Evolutionary conservation across 331 rosid genomes (phyloP).

Genomic region (Cydonia oblonga): DNA sequence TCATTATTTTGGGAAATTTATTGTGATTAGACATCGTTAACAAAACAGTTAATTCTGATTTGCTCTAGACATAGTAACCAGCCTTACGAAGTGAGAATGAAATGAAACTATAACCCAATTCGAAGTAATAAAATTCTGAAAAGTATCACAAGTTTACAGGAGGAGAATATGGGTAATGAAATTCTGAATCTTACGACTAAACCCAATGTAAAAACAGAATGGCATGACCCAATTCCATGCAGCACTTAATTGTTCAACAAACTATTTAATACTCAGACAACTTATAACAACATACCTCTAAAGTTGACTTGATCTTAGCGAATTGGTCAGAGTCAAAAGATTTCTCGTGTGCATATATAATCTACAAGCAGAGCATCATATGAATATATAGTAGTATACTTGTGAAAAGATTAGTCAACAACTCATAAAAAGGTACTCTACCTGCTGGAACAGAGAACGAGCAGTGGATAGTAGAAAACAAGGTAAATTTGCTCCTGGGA

Average conservation of each 20-base stretch:
- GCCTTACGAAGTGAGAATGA: neutral
- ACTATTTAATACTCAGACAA: neutral
- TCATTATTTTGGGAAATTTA: neutral
- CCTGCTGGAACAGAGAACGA: slow-evolving; percentile 75
- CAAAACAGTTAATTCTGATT: neutral
- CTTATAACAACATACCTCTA: slow-evolving; percentile 34
- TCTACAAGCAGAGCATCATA: slow-evolving; percentile 32
- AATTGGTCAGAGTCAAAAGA: slow-evolving; percentile 50
- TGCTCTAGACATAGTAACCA: neutral
- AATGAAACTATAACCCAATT: neutral
- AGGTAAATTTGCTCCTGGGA: slow-evolving; percentile 31
- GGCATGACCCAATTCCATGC: neutral
- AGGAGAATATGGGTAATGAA: neutral
- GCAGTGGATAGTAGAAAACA: slow-evolving; percentile 52
- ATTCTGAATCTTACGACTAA: neutral
- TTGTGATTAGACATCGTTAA: neutral
- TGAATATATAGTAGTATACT: neutral
- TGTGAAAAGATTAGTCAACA: neutral
- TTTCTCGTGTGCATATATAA: slow-evolving; percentile 55
- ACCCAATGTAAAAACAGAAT: neutral
- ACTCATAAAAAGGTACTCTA: slow-evolving; percentile 3
- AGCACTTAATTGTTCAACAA: neutral
- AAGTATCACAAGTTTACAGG: neutral
- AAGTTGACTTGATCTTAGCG: slow-evolving; percentile 32
- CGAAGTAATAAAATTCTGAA: neutral